Evolutionary conservation across 306 rosid species (phyloP).

Genomic region (Arachis hypogaea): DNA sequence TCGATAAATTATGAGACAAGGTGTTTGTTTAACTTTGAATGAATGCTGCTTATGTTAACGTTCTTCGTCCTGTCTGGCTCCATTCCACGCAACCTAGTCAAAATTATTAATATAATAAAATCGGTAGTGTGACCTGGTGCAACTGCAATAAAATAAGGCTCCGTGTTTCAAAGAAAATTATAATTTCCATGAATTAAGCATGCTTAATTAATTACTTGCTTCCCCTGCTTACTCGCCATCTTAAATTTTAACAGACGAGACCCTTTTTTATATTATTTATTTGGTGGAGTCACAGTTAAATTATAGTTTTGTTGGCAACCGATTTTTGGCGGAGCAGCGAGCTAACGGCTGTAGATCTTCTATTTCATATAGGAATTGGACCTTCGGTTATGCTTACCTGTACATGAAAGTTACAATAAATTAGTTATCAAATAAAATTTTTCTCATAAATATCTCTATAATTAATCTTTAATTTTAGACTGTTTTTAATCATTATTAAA

Average conservation of each 20-base stretch:
- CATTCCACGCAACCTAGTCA: not conserved
- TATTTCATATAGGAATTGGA: not conserved
- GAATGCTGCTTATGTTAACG: not conserved
- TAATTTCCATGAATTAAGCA: not conserved
- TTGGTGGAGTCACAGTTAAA: not conserved
- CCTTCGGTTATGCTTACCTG: too few species aligned
- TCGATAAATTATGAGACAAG: constrained; percentile 3
- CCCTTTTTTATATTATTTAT: not conserved
- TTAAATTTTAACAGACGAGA: not conserved
- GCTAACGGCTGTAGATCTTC: too few species aligned
- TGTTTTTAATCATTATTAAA: too few species aligned
- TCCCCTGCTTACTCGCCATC: not conserved
- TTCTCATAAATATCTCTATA: too few species aligned
- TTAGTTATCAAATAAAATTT: too few species aligned
- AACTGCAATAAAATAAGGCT: constrained; percentile 9
- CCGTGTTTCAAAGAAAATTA: not conserved
- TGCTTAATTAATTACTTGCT: not conserved
- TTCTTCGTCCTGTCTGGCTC: not conserved
- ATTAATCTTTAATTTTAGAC: too few species aligned
- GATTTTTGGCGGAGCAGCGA: too few species aligned
- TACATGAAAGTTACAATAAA: too few species aligned
- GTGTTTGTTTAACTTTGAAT: constrained; percentile 2
- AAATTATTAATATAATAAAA: not conserved
- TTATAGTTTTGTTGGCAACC: not conserved
- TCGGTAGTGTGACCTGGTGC: constrained; percentile 22